Conservation (phyloP, 2,329 filamentous ascomycete genomes). For the Leptographium galeiforme region DNA sequence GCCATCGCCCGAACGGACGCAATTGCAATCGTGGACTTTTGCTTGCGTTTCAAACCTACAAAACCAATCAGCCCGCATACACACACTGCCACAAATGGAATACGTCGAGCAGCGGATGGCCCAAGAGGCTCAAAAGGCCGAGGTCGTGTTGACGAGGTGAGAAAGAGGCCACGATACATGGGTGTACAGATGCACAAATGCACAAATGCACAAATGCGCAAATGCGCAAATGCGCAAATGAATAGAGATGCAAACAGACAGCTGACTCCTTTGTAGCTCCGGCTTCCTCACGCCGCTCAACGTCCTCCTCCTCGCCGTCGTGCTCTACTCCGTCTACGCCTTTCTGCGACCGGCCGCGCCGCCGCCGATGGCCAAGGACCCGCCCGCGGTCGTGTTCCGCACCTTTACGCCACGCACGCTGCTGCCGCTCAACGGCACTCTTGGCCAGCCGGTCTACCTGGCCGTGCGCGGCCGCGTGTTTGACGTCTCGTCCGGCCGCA, state of each 20-base stretch:
- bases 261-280: too few species aligned
- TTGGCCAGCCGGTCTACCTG: slow-evolving; percentile 66
- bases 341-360: slow-evolving; percentile 36
- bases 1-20: too few species aligned
- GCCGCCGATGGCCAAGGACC: slow-evolving; percentile 33
- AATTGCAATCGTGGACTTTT: too few species aligned
- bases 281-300: slow-evolving; percentile 49
- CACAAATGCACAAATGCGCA: too few species aligned
- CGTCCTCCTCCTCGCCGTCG: slow-evolving; percentile 40
- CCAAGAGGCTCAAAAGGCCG: slow-evolving; percentile 35
- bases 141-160: slow-evolving; percentile 6
- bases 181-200: neutral
- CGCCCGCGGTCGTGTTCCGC: slow-evolving; percentile 47
- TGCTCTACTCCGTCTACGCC: slow-evolving; percentile 45
- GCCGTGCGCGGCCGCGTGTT: slow-evolving; percentile 87
- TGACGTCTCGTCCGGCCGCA: slow-evolving; percentile 72
- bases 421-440: slow-evolving; percentile 70
- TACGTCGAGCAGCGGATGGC: slow-evolving; percentile 43
- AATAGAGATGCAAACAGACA: neutral
- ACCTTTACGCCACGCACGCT: slow-evolving; percentile 68
- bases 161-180: neutral
- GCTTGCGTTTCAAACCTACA: too few species aligned
- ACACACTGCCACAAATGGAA: slow-evolving; percentile 27
- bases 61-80: too few species aligned
- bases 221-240: neutral